Base-by-base conservation (phyloP, 306 rosid species). In the Dalbergia cultrata region DNA sequence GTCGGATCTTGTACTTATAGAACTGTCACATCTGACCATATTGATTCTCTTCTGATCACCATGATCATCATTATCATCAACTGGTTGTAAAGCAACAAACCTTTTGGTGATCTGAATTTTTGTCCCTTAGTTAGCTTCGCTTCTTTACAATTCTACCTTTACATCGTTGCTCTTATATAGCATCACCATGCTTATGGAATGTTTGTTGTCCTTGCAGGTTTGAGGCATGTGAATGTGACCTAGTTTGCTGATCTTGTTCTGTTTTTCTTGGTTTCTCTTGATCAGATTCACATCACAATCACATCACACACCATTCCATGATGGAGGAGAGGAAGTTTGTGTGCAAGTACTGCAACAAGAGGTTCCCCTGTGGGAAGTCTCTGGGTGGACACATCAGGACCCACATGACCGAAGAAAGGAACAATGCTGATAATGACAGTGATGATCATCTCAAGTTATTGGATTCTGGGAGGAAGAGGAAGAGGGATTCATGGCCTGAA, bases 301-400 rank as follows among this genome's bases (percentile, higher is more conserved):
- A 68, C 0, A n/a, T 62, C 47, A 43, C 9, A 2, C 11, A 11
- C 3, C 54, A 17, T 67, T 67, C 75, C 62, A 37, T 37, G 17
- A 68, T 74, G 83, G 88, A 84, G 52, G 86, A 81, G 37, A 91
- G 67, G 84, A 89, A 85, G 81, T 91, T 85, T 59, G 86, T 91
- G 12, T 93, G 97, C 89, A 93, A 83, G 84, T 91, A 84, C 84
- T 93, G 97, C 81, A 58, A 18, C 75, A 91, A 81, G 85, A 90
- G 84, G 18, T 93, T 58, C 82, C 89, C 85, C 5, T 89, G 92
- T 84, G 97, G 97, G 77, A 93, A 91, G 86, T 87, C 97, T 13
- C 82, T 93, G 68, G 97, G 97, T 59, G 95, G 94, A 72, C 93
- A 90, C 86, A 91, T 92, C 81, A 87, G 97, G 75, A 90, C 90